Conservation (phyloP, 2,329 filamentous ascomycete species). For the Chaetomium sp. region DNA sequence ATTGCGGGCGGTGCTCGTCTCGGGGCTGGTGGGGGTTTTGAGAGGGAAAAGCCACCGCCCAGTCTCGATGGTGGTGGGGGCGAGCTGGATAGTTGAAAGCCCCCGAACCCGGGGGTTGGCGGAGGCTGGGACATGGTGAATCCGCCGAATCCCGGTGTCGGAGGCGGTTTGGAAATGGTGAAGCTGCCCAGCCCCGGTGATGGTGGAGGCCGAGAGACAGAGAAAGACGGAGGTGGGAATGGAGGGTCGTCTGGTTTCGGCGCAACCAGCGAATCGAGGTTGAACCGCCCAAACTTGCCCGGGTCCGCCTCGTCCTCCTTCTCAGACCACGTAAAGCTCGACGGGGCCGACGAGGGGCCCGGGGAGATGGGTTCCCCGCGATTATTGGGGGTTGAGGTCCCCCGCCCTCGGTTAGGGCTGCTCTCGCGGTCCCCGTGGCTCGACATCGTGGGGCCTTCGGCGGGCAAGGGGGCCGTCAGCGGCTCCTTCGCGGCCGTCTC, state of each 20-base stretch:
- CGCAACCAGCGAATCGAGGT: slow-evolving; percentile 33
- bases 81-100: too few relatives aligned
- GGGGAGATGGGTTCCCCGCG: slow-evolving; percentile 45
- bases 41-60: too few relatives aligned
- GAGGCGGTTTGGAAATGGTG: slow-evolving; percentile 30
- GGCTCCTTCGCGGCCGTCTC: slow-evolving; percentile 49
- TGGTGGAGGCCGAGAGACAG: slow-evolving; percentile 22
- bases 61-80: too few relatives aligned
- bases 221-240: slow-evolving; percentile 20
- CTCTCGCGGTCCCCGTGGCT: slow-evolving; percentile 34
- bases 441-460: slow-evolving; percentile 40
- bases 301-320: slow-evolving; percentile 39
- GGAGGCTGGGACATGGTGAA: slow-evolving; percentile 5
- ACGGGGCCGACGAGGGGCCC: slow-evolving; percentile 61
- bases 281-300: slow-evolving; percentile 36
- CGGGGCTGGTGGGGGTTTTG: too few relatives aligned
- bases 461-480: slow-evolving; percentile 53
- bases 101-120: too few relatives aligned
- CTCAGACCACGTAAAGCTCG: slow-evolving; percentile 53
- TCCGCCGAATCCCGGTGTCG: slow-evolving; percentile 31
- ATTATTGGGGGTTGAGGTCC: slow-evolving; percentile 45
- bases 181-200: slow-evolving; percentile 22
- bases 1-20: too few relatives aligned
- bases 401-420: slow-evolving; percentile 42
- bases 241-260: slow-evolving; percentile 29